These are phyloP conservation scores for Naematelia aurantialba DNA, from an alignment of 768 basidiomycete genomes.

Conservation along the genomic window DNA sequence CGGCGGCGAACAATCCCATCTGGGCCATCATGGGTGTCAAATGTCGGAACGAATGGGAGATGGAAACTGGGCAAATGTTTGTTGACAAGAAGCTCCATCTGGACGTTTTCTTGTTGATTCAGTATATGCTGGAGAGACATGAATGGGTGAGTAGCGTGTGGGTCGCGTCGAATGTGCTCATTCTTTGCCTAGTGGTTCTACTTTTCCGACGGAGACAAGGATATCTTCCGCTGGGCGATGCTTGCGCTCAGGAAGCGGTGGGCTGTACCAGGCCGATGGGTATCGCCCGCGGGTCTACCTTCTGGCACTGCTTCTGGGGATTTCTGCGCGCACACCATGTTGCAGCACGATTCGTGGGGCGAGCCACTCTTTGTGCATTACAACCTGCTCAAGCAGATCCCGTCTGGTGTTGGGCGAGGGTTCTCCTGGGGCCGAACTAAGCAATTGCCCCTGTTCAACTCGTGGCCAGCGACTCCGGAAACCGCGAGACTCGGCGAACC, in stretches of 20 bases:
- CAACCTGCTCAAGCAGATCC: slow-evolving; percentile 53
- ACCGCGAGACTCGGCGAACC: slow-evolving; percentile 33
- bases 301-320: slow-evolving; percentile 31
- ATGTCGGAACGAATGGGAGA: slow-evolving; percentile 54
- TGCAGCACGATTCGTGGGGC: slow-evolving; percentile 50
- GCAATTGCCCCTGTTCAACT: slow-evolving; percentile 41
- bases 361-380: slow-evolving; percentile 50
- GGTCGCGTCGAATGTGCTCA: not conserved
- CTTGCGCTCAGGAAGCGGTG: slow-evolving; percentile 53
- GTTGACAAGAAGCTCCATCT: slow-evolving; percentile 53
- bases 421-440: slow-evolving; percentile 46
- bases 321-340: slow-evolving; percentile 38
- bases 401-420: slow-evolving; percentile 40
- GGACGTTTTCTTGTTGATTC: slow-evolving; percentile 49
- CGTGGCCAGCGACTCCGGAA: slow-evolving; percentile 30
- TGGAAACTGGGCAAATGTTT: slow-evolving; percentile 55
- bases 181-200: slow-evolving; percentile 49
- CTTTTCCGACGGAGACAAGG: slow-evolving; percentile 53
- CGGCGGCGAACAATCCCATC: slow-evolving; percentile 48
- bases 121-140: slow-evolving; percentile 48
- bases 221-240: slow-evolving; percentile 51
- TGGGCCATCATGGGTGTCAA: slow-evolving; percentile 53
- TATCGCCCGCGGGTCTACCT: slow-evolving; percentile 52
- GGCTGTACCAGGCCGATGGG: slow-evolving; percentile 54
- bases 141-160: slow-evolving; percentile 40